Evolutionary conservation across 495 filamentous ascomycete species (phyloP).

Genomic region (Penicillium samsonianum): DNA sequence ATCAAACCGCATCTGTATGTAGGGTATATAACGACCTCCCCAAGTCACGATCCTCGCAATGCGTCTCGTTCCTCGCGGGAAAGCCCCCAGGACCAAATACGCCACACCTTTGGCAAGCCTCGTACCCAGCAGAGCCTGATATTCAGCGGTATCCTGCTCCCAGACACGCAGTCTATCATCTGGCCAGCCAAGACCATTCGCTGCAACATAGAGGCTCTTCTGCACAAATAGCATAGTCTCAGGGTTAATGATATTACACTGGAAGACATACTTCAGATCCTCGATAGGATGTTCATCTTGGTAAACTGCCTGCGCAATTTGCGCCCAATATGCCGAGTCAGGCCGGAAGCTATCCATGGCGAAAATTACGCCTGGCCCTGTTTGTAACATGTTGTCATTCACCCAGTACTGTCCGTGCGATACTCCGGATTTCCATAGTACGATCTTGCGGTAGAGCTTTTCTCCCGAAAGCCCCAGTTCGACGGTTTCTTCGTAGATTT

Average conservation of each 20-base stretch:
- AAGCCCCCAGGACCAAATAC: not conserved
- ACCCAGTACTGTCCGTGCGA: not conserved
- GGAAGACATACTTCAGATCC: not conserved
- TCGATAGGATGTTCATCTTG: not conserved
- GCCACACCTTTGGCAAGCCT: not conserved
- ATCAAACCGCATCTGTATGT: not conserved
- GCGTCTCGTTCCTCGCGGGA: not conserved
- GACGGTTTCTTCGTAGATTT: not conserved
- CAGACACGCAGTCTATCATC: not conserved
- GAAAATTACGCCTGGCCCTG: not conserved
- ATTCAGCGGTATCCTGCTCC: not conserved
- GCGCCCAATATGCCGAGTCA: not conserved
- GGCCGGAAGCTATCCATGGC: not conserved
- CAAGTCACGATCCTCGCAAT: not conserved
- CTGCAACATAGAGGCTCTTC: not conserved
- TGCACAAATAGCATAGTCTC: not conserved
- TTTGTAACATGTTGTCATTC: not conserved
- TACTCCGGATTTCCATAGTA: constrained; percentile 1
- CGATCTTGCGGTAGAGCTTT: not conserved
- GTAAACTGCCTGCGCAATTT: not conserved
- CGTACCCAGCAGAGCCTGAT: not conserved
- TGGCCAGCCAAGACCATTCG: not conserved
- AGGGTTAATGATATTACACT: not conserved
- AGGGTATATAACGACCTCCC: not conserved
- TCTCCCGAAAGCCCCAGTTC: not conserved